phyloP scores from a whole-genome alignment of 495 filamentous ascomycete species.

The Cudoniella acicularis region DNA sequence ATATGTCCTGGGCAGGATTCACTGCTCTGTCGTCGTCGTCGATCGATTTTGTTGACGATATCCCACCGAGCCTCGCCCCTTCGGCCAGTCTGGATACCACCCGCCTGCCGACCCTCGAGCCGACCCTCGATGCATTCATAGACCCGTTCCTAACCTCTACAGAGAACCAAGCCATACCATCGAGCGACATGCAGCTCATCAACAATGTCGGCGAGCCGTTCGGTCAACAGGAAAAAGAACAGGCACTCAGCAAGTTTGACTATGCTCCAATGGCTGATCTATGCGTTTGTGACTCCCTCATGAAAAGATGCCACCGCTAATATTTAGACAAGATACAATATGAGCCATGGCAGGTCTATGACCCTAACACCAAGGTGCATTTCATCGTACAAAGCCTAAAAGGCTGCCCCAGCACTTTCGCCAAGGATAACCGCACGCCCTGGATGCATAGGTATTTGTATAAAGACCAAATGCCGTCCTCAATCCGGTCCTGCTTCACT shows the following conservation, averaged over 20 bases:
- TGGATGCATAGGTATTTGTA: constrained; percentile 34
- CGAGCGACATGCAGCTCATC: constrained; percentile 2
- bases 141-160: constrained; percentile 8
- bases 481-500: constrained; percentile 31
- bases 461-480: constrained; percentile 26
- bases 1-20: constrained; percentile 2
- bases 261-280: constrained; percentile 10
- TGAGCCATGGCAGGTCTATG: constrained; percentile 33
- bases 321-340: constrained; percentile 22
- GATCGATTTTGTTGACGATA: constrained; percentile 9
- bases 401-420: constrained; percentile 24
- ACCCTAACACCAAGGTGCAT: constrained; percentile 26
- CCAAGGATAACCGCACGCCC: constrained; percentile 27
- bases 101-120: no score
- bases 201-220: neutral
- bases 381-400: constrained; percentile 28
- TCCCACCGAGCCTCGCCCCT: constrained; percentile 9
- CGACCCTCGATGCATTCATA: constrained; percentile 8
- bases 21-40: neutral
- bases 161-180: constrained; percentile 8
- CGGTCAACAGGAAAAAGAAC: constrained; percentile 2
- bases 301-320: constrained; percentile 3
- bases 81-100: constrained; percentile 10
- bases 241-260: constrained; percentile 14
- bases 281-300: constrained; percentile 2